Base-by-base conservation (phyloP, 2,329 filamentous ascomycete genomes). In the Hansfordia pulvinata region DNA sequence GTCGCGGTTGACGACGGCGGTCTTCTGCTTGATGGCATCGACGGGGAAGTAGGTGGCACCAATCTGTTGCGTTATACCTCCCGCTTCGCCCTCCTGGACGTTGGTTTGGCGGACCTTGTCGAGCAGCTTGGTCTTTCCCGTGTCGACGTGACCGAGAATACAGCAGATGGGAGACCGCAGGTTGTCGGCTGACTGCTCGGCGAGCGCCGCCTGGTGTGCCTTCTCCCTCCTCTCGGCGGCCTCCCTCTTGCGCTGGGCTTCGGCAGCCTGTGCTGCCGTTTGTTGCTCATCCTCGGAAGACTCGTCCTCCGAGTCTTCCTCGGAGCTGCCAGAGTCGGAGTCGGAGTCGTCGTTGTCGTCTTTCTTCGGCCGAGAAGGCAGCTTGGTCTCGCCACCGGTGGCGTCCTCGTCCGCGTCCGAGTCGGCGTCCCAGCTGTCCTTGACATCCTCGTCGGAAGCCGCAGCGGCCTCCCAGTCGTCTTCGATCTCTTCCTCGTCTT, bases 101-200 rank as follows among this genome's bases (percentile, higher is more conserved):
- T 98, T 96, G 31, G 90, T 96, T 56, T 94, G 85, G 46, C 90
- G 81, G 47, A 98, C 83, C 64, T 98, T 98, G 65, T 98, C 90
- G 31, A 98, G 69, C 36, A 98, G 65, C 62, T 96, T 98, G n/a
- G 90, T 98, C 64, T 98, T 98, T 53, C 90, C 90, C 23, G 92
- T 98, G 76, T 98, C 90, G 71, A 98, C 90, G 72, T 98, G 90
- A 46, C 90, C 90, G 37, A 98, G 74, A 69, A 98, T 98, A 78
- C 88, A 96, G 68, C 90, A 96, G 57, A 98, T 98, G 28, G 90
- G 90, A 20, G 90, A 96, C 31, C 90, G 84, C 30, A 98, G 71
- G 55, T 98, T 78, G 51, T 98, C 86, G 56, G 82, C 85, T 13
- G 88, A 96, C 34, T 85, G 73, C 25, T 88, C 86, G 23, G 84